Evolutionary conservation across 2,329 filamentous ascomycete species (phyloP).

Genomic region (Microthyrium microscopicum): DNA sequence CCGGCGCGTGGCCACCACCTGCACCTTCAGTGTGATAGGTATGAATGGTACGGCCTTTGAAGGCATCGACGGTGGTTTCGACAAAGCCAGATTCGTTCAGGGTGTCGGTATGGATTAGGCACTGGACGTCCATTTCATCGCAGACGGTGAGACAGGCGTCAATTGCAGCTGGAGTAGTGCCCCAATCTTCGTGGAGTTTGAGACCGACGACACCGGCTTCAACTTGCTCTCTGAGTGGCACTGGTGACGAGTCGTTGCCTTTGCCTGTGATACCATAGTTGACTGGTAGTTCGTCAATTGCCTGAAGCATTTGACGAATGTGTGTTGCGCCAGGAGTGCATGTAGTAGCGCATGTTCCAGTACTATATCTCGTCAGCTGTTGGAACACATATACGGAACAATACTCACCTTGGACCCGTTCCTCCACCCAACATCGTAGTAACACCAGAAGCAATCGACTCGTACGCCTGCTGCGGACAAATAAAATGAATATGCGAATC

Average conservation of each 20-base stretch:
- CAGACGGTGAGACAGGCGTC: slow-evolving; percentile 73
- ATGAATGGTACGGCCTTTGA: slow-evolving; percentile 79
- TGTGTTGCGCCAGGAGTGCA: slow-evolving; percentile 77
- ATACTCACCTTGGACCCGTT: slow-evolving; percentile 61
- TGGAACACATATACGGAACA: slow-evolving; percentile 1
- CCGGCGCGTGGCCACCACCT: slow-evolving; percentile 83
- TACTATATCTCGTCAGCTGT: slow-evolving; percentile 29
- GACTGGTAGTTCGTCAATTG: slow-evolving; percentile 62
- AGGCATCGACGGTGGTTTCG: slow-evolving; percentile 71
- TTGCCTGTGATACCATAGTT: slow-evolving; percentile 89
- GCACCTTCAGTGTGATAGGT: slow-evolving; percentile 96
- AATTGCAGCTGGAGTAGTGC: slow-evolving; percentile 76
- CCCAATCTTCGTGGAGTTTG: slow-evolving; percentile 96
- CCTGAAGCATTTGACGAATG: slow-evolving; percentile 79
- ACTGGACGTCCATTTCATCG: slow-evolving; percentile 83
- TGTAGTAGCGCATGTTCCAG: slow-evolving; percentile 80
- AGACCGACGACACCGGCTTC: slow-evolving; percentile 74
- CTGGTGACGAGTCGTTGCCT: slow-evolving; percentile 64
- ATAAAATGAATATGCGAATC: slow-evolving; percentile 91
- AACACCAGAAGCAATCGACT: slow-evolving; percentile 69
- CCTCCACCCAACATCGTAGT: slow-evolving; percentile 86
- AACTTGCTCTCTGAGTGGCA: slow-evolving; percentile 62
- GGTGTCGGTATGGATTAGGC: slow-evolving; percentile 88
- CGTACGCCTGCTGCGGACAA: slow-evolving; percentile 78
- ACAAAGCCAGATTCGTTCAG: slow-evolving; percentile 97